Base-by-base conservation (phyloP, 805 yeast species). In the Candida ovalis region DNA sequence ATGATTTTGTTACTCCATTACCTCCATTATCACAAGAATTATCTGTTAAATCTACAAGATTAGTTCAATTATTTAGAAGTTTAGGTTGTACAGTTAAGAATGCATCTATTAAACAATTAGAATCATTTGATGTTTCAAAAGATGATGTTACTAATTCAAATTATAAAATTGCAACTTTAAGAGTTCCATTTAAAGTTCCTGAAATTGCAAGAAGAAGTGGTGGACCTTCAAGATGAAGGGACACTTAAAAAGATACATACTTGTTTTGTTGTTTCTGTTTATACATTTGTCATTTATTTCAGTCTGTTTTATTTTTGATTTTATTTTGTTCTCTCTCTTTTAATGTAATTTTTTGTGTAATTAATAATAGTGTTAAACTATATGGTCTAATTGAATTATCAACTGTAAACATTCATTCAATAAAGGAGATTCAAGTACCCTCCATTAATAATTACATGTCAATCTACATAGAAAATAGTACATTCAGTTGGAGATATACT, bases 141-240 rank as follows among this genome's bases (percentile, higher is more conserved):
- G 67, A 76, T 15, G 35, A 30, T 30, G 35, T 17, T 45, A 47
- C 63, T 36, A 66, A 68, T 13, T 65, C 80, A 9, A 75, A 81
- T 35, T 84, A 86, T 68, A 88, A 89, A 67, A 74, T 92, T 56
- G 98, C 97, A 2, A 69, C 80, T 17, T 76, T 94, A 67, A 83
- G 79, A 64, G 96, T 90, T 28, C 99, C 99, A 36, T 86, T 94
- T 70, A 84, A 81, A 63, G 73, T 88, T 44, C 99, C 99, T 7
- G 92, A 86, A 58, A 76, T 87, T 76, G 77, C 83, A 10, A 81
- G 83, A 82, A 82, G 37, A 73, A 78, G 55, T 12, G 47, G 56
- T 22, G 46, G 57, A 30, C 41, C 48, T 18, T 43, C 46, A 12
- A 27, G 42, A 25, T 35, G 25, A 17, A 19, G n/a, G n/a, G n/a